These are phyloP conservation scores for Botrytis aclada DNA, from an alignment of 2,329 filamentous ascomycete species.

Conservation along the genomic window DNA sequence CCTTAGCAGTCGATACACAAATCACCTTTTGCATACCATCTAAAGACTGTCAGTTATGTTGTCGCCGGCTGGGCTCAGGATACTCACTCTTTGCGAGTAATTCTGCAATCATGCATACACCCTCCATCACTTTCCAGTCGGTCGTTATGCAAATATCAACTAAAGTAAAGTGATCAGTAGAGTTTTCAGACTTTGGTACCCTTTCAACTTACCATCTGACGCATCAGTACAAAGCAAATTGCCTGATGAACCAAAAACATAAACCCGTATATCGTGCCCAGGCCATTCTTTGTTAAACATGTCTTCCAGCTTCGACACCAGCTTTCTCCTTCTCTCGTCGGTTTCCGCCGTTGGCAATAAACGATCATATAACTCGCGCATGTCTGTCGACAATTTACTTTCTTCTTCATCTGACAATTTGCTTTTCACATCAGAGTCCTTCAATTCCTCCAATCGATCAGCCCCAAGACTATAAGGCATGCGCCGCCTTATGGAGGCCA, in stretches of 20 bases:
- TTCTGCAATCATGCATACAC: constrained; percentile 86
- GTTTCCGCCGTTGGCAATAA: constrained; percentile 80
- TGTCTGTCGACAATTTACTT: constrained; percentile 71
- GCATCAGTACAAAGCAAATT: constrained; percentile 93
- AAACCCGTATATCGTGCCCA: constrained; percentile 81
- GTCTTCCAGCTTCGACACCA: constrained; percentile 84
- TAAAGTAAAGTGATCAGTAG: constrained; percentile 46
- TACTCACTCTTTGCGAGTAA: constrained; percentile 78
- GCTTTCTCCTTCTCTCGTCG: constrained; percentile 67
- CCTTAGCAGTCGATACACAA: constrained; percentile 91
- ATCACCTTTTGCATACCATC: constrained; percentile 97
- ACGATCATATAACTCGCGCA: constrained; percentile 79
- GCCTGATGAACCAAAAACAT: constrained; percentile 96
- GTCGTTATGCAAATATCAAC: constrained; percentile 98
- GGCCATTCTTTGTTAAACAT: constrained; percentile 92
- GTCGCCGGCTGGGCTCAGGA: constrained; percentile 13
- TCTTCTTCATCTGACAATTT: constrained; percentile 71
- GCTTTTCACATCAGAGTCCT: constrained; percentile 69
- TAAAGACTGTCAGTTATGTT: constrained; percentile 45
- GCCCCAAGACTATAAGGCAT: constrained; percentile 91
- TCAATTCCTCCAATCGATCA: constrained; percentile 69
- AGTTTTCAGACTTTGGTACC: background rate
- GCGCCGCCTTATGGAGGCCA: constrained; percentile 75
- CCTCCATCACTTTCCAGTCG: constrained; percentile 79
- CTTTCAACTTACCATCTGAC: constrained; percentile 72